A percentile compares a stretch with the other conserved stretches of the same genome.
Evolutionary conservation across 177 flowering plant genomes (phyloP).

Genomic region (Vitis hybrid): DNA sequence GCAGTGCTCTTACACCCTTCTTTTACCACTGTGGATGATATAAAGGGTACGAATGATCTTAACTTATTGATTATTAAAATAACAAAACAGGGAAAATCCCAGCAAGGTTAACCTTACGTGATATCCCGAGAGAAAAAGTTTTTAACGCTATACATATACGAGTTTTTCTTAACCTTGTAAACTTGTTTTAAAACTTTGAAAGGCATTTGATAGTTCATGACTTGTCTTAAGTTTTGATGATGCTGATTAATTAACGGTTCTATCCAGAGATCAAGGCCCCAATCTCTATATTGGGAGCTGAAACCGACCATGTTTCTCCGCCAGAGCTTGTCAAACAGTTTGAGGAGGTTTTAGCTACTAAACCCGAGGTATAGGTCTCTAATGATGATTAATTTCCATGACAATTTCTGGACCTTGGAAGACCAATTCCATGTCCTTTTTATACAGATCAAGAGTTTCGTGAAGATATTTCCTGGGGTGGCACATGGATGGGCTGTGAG

Average conservation of each 20-base stretch:
- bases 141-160: fast-evolving
- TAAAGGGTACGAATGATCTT: slow-evolving; percentile 38
- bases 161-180: neutral
- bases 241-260: neutral
- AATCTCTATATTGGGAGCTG: slow-evolving; percentile 55
- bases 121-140: too few species aligned
- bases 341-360: slow-evolving; percentile 39
- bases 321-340: slow-evolving; percentile 49
- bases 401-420: neutral
- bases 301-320: slow-evolving; percentile 44
- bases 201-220: too few species aligned
- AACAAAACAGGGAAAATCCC: too few species aligned
- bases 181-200: too few species aligned
- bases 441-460: slow-evolving; percentile 23
- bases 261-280: slow-evolving; percentile 47
- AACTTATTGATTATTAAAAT: too few species aligned
- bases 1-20: slow-evolving; percentile 60
- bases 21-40: slow-evolving; percentile 48
- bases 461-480: slow-evolving; percentile 29
- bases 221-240: neutral
- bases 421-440: neutral
- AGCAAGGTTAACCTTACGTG: too few species aligned
- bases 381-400: neutral
- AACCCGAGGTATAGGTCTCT: slow-evolving; percentile 39
- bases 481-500: slow-evolving; percentile 41